Evolutionary conservation across 345 rosid species (phyloP).

Genomic region (Hirschfeldia incana): DNA sequence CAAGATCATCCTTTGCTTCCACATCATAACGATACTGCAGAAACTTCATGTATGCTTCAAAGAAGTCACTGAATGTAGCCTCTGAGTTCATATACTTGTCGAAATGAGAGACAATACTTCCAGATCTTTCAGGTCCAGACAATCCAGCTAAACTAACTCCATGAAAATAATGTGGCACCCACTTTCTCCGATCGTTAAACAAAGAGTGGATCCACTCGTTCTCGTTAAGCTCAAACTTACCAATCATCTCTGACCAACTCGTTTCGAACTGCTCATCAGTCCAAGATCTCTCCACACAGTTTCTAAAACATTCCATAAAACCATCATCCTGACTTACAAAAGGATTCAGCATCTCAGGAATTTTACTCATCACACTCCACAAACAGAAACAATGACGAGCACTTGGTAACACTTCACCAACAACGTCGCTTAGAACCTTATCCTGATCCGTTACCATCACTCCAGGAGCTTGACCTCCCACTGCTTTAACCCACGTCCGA

Average conservation of each 20-base stretch:
- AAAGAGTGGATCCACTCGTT: constrained; percentile 49
- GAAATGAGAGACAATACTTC: constrained; percentile 29
- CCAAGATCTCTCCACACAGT: constrained; percentile 51
- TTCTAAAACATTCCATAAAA: constrained; percentile 43
- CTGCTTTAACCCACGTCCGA: constrained; percentile 52
- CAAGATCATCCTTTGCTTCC: constrained; percentile 45
- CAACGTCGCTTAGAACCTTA: constrained; percentile 38
- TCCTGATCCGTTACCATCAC: constrained; percentile 52
- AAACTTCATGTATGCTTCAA: constrained; percentile 43
- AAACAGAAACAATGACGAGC: constrained; percentile 45
- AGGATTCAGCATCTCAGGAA: constrained; percentile 45
- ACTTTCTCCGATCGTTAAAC: constrained; percentile 49
- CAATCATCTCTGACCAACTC: constrained; percentile 49
- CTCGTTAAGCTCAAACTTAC: constrained; percentile 44
- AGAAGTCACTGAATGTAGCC: constrained; percentile 44
- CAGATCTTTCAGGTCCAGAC: constrained; percentile 33
- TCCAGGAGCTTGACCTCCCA: constrained; percentile 42
- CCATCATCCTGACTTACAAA: constrained; percentile 39
- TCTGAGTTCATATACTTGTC: constrained; percentile 35
- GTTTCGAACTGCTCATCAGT: constrained; percentile 46
- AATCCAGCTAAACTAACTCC: constrained; percentile 41
- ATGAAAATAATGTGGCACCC: constrained; percentile 51
- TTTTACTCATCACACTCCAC: constrained; percentile 41
- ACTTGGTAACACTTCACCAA: constrained; percentile 45
- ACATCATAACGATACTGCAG: constrained; percentile 43